A percentile compares a stretch with the other conserved stretches of the same genome.
phyloP scores from a whole-genome alignment of 208 protist species.

The Wallacemonas sp. region DNA sequence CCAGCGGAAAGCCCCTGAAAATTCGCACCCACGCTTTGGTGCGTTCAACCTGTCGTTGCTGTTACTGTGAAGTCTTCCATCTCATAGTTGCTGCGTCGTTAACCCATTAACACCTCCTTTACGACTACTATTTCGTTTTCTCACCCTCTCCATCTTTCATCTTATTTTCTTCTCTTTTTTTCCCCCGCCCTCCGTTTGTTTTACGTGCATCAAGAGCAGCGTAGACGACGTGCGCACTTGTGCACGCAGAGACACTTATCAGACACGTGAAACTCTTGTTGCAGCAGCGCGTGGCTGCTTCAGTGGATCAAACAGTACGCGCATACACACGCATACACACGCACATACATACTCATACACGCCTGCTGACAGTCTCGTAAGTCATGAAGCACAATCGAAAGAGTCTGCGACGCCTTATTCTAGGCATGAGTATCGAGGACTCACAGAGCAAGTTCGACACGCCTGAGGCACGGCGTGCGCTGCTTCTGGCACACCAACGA shows the following conservation, averaged over 20 bases:
- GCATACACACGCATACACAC: constrained; percentile 3
- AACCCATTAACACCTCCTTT: too few relatives aligned
- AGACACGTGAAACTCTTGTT: too few relatives aligned
- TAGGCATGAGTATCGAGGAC: constrained; percentile 89
- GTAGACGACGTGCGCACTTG: too few relatives aligned
- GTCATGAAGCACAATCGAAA: constrained; percentile 38
- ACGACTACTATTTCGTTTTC: constrained; percentile 19
- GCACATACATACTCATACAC: constrained; percentile 9
- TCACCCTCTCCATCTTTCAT: not conserved
- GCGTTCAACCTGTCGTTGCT: too few relatives aligned
- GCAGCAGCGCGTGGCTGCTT: too few relatives aligned
- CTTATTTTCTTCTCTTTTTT: constrained; percentile 22
- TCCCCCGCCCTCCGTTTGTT: constrained; percentile 4
- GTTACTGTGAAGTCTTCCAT: too few relatives aligned
- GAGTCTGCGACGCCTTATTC: constrained; percentile 59
- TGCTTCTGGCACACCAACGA: constrained; percentile 78
- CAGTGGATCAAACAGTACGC: too few relatives aligned
- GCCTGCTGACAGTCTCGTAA: not conserved
- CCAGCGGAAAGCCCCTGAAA: too few relatives aligned
- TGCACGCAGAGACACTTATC: too few relatives aligned
- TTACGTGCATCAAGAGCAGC: too few relatives aligned
- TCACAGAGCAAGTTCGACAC: constrained; percentile 87
- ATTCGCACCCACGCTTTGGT: too few relatives aligned
- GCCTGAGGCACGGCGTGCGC: constrained; percentile 60
- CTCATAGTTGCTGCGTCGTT: too few relatives aligned